Evolutionary conservation across 768 basidiomycete genomes (phyloP).

Genomic region (Tylopilus intermedius): DNA sequence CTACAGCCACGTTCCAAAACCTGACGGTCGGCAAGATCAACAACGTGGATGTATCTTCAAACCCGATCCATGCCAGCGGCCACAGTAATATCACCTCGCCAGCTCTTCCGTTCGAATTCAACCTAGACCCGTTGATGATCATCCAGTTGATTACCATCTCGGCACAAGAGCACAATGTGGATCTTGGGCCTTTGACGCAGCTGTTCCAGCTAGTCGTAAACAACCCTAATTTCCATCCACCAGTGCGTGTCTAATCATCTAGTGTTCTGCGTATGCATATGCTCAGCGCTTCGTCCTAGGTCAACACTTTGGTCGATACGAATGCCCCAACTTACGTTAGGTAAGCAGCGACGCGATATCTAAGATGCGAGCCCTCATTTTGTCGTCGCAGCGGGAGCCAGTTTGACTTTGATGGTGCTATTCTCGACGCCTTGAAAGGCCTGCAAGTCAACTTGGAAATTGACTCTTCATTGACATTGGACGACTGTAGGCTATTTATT

Average conservation of each 20-base stretch:
- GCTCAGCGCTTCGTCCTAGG: constrained; percentile 28
- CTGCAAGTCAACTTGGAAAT: constrained; percentile 57
- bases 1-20: constrained; percentile 51
- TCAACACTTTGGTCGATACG: constrained; percentile 51
- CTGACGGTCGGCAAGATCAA: constrained; percentile 57
- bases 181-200: constrained; percentile 54
- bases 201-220: constrained; percentile 51
- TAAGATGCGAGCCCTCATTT: constrained; percentile 2
- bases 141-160: constrained; percentile 49
- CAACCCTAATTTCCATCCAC: constrained; percentile 47
- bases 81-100: constrained; percentile 56
- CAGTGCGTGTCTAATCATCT: constrained; percentile 32
- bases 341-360: constrained; percentile 24
- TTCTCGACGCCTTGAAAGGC: constrained; percentile 56
- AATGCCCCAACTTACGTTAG: constrained; percentile 54
- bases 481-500: constrained; percentile 51
- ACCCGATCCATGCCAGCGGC: constrained; percentile 56
- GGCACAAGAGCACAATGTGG: constrained; percentile 49
- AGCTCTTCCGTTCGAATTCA: constrained; percentile 58
- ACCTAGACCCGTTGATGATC: constrained; percentile 58
- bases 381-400: constrained; percentile 50
- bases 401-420: constrained; percentile 55
- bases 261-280: background rate
- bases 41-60: constrained; percentile 46
- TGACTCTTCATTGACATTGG: constrained; percentile 51